Percentiles rank a stretch among this genome's conserved stretches.
Conservation (phyloP, 2,329 filamentous ascomycete genomes). For the Macrophomina tecta region DNA sequence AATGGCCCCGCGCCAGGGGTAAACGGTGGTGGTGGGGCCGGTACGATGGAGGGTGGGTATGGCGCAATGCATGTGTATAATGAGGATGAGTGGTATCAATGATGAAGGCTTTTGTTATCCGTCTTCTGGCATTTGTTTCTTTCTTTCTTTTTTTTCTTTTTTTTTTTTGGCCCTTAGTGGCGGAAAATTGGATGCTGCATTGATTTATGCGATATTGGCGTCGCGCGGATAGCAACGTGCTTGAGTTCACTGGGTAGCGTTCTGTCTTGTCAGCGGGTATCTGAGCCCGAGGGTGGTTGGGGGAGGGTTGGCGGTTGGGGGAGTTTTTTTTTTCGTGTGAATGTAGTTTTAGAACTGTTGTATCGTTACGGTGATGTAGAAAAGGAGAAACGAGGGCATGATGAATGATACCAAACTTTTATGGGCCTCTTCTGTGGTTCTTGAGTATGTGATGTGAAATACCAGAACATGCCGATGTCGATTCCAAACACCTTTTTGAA, state of each 20-base stretch:
- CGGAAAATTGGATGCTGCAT: too few relatives aligned
- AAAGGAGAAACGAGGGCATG: not conserved
- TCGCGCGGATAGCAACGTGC: too few relatives aligned
- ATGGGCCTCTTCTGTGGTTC: not conserved
- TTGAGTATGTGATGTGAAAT: too few relatives aligned
- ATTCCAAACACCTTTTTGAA: too few relatives aligned
- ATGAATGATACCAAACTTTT: not conserved
- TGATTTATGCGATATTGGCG: too few relatives aligned
- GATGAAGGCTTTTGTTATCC: slow-evolving; percentile 27
- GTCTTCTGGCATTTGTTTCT: too few relatives aligned
- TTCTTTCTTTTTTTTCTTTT: not conserved
- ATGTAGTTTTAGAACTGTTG: not conserved
- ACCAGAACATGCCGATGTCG: too few relatives aligned
- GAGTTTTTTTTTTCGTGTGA: not conserved
- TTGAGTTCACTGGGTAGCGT: not conserved
- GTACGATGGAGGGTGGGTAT: slow-evolving; percentile 34
- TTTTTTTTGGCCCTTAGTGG: not conserved
- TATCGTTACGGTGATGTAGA: not conserved
- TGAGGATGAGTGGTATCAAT: slow-evolving; percentile 51
- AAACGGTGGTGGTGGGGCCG: slow-evolving; percentile 31
- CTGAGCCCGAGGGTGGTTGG: too few relatives aligned
- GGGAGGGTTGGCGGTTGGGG: too few relatives aligned
- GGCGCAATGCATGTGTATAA: slow-evolving; percentile 42
- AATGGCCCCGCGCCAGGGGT: slow-evolving; percentile 31
- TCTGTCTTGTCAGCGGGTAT: too few relatives aligned